phyloP scores from a whole-genome alignment of 2,329 filamentous ascomycete species.

The Ophiocordyceps camponoti-rufipedis region DNA sequence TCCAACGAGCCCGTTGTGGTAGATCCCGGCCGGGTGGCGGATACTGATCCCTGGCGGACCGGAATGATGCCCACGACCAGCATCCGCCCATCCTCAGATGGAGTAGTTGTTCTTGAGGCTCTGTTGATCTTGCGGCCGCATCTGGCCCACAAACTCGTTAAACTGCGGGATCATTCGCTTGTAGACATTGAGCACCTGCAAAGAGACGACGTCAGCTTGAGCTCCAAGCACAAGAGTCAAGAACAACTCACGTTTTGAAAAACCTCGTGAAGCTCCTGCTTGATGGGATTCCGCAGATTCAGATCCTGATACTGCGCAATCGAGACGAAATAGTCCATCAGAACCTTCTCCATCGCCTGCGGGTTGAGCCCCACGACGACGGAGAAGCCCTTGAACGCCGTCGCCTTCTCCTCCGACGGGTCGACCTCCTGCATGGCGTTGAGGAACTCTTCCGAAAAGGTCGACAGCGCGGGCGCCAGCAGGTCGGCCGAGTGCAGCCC shows the following conservation, averaged over 20 bases:
- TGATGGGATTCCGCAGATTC: constrained; percentile 38
- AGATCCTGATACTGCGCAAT: constrained; percentile 64
- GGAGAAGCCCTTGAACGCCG: constrained; percentile 81
- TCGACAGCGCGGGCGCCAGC: constrained; percentile 60
- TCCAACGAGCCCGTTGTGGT: not conserved
- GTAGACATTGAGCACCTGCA: constrained; percentile 33
- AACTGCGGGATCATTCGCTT: constrained; percentile 42
- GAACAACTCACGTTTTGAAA: constrained; percentile 56
- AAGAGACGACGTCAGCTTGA: not conserved
- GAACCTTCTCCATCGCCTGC: constrained; percentile 72
- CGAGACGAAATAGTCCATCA: constrained; percentile 65
- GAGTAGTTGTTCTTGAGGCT: constrained; percentile 28
- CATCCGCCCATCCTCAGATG: constrained; percentile 12
- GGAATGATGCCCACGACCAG: not conserved
- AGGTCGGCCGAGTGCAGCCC: constrained; percentile 62
- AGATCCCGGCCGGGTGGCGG: not conserved
- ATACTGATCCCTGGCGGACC: too few relatives aligned
- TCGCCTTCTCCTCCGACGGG: constrained; percentile 83
- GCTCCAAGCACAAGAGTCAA: constrained; percentile 1
- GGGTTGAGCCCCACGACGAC: constrained; percentile 73
- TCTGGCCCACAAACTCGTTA: constrained; percentile 30
- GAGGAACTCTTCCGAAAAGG: constrained; percentile 70
- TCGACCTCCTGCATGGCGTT: constrained; percentile 67
- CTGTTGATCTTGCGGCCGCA: constrained; percentile 30
- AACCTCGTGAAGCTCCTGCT: constrained; percentile 47